Conservation (phyloP, 176 grass and related monocot species). For the Oropetium thomaeum region DNA sequence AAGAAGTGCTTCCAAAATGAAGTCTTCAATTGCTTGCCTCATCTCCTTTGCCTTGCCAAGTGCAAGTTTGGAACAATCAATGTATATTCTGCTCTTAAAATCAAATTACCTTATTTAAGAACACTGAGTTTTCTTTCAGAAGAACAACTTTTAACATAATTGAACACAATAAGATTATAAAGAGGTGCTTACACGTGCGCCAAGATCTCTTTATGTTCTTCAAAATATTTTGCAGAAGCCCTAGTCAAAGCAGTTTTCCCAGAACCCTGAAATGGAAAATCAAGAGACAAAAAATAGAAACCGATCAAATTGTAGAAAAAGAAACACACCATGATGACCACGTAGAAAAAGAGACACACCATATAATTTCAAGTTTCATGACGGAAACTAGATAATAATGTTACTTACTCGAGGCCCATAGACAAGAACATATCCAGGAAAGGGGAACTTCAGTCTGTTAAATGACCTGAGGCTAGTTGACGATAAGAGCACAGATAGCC, state of each 20-base stretch:
- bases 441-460: constrained; percentile 51
- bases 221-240: constrained; percentile 75
- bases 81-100: constrained; percentile 67
- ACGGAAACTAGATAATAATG: constrained; percentile 33
- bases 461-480: constrained; percentile 58
- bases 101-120: constrained; percentile 12
- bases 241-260: constrained; percentile 90
- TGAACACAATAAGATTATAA: constrained; percentile 16
- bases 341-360: constrained; percentile 4
- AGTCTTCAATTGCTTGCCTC: constrained; percentile 59
- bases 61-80: constrained; percentile 83
- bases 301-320: neutral
- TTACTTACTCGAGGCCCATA: constrained; percentile 84
- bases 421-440: constrained; percentile 84
- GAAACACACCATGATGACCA: constrained; percentile 20
- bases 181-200: constrained; percentile 66
- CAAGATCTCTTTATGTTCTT: constrained; percentile 72
- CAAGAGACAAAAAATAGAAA: constrained; percentile 1
- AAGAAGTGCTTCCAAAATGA: constrained; percentile 67
- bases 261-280: constrained; percentile 64
- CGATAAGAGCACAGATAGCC: constrained; percentile 72
- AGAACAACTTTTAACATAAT: neutral
- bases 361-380: constrained; percentile 14
- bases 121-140: constrained; percentile 8
- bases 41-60: constrained; percentile 65